Base-by-base conservation (phyloP, 2,329 filamentous ascomycete species). In the Botryotinia narcissicola region DNA sequence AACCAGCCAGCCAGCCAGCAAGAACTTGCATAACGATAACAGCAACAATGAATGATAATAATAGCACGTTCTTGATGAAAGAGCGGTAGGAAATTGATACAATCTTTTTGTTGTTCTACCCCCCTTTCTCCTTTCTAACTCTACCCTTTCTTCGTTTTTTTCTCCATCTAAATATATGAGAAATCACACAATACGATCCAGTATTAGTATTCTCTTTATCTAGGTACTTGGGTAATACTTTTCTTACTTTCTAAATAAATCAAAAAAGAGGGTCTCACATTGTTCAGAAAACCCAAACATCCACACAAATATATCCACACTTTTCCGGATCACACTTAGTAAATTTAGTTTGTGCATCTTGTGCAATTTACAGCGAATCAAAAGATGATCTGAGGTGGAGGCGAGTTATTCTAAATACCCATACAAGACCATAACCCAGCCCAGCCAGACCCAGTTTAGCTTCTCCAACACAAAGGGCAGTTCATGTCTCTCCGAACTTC, bases 231-330 rank as follows among this genome's bases (percentile, higher is more conserved):
- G 59, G 35, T n/a, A 4, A 61, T 40, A 61, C 35, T 62, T 54
- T 54, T 67, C 64, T 32, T 51, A n/a, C 44, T 67, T 51, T 51
- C 46, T 46, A 67, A 40, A 35, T 67, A 68, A 68, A 57, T 29
- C 37, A n/a, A 54, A 54, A 68, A 64, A 71, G 59, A 46, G 57
- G 60, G 32, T 71, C 59, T 44, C 32, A 64, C 46, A 64, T 71
- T 71, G 37, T 71, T 71, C 69, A 64, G 69, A 64, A 44, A 70
- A 64, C 40, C 57, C 57, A 63, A 71, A 51, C 69, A 63, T 40
- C 57, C 57, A 71, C 25, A 64, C n/a, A 57, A 57, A 22, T 29
- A 32, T 42, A 42, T 42, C 48, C n/a, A 59, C 66, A 37, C 66
- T 25, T 69, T 57, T 42, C 66, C 51, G 18, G 42, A 69, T 69